Evolutionary conservation across 129 eudicot species (phyloP).

Genomic region (Flaveria brownii): DNA sequence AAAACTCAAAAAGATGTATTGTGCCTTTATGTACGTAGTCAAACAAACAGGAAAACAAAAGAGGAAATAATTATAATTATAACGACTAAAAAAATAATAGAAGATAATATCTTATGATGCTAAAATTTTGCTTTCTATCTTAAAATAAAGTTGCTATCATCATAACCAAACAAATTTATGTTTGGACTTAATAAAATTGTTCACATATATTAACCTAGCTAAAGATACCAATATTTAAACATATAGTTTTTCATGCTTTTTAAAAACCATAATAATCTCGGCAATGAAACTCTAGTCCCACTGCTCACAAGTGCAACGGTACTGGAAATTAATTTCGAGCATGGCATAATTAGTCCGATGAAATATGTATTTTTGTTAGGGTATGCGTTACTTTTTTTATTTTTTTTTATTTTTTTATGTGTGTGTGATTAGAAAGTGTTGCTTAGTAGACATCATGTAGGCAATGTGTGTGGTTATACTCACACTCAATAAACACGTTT

Average conservation of each 20-base stretch:
- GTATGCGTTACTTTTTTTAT: too few species aligned
- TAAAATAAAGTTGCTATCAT: conserved; percentile 25
- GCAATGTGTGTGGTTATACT: too few species aligned
- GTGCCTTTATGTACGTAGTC: conserved; percentile 20
- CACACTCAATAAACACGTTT: too few species aligned
- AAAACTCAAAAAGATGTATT: conserved; percentile 1
- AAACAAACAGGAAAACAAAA: conserved; percentile 8
- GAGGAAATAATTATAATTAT: conserved; percentile 1
- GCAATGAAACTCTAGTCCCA: not conserved
- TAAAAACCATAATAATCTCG: not conserved
- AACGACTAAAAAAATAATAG: conserved; percentile 12
- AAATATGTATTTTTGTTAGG: not conserved
- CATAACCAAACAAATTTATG: conserved; percentile 3
- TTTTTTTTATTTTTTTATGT: too few species aligned
- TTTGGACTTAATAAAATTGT: not conserved
- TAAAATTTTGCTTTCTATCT: conserved; percentile 10
- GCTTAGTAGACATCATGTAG: too few species aligned
- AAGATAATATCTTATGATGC: conserved; percentile 14
- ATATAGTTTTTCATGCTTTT: not conserved
- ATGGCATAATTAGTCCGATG: not conserved
- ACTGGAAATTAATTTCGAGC: not conserved
- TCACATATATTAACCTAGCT: not conserved
- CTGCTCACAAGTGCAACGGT: not conserved
- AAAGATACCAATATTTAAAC: not conserved
- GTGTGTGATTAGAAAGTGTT: too few species aligned